A percentile compares a stretch with the other conserved stretches of the same genome.
phyloP scores from a whole-genome alignment of 306 rosid genomes.

The Medicago ruthenica region DNA sequence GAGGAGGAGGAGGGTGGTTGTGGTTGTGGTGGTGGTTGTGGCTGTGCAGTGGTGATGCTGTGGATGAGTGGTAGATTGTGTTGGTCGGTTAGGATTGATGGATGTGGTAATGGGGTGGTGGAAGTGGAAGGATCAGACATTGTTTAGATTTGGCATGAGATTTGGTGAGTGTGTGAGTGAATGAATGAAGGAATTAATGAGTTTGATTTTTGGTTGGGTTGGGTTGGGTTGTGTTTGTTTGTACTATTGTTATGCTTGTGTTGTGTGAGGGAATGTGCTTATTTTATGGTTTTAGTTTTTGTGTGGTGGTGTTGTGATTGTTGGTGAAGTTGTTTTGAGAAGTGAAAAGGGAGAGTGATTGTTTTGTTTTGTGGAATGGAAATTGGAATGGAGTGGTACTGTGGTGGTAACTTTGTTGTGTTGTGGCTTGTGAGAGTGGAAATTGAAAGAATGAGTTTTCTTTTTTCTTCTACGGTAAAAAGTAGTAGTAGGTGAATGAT shows the following conservation, averaged over 20 bases:
- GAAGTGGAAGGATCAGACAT: constrained; percentile 77
- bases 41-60: constrained; percentile 14
- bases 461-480: constrained; percentile 13
- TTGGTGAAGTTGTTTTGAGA: neutral
- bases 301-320: no score
- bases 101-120: constrained; percentile 52
- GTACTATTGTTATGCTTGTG: no score
- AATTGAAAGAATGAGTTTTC: neutral
- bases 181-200: neutral
- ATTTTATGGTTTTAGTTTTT: neutral
- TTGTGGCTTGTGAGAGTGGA: neutral
- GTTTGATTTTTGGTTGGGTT: neutral
- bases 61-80: constrained; percentile 38
- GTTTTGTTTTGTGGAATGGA: neutral
- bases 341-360: neutral
- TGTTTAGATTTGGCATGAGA: constrained; percentile 49
- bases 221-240: no score
- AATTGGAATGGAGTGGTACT: neutral
- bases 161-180: neutral
- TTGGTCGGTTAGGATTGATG: constrained; percentile 41
- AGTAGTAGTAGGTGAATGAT: constrained; percentile 52
- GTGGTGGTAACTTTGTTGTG: neutral
- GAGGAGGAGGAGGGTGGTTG: constrained; percentile 22
- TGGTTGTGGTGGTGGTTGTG: constrained; percentile 15
- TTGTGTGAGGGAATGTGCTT: no score